phyloP scores from a whole-genome alignment of 2,329 filamentous ascomycete genomes.

The Exophiala xenobiotica region DNA sequence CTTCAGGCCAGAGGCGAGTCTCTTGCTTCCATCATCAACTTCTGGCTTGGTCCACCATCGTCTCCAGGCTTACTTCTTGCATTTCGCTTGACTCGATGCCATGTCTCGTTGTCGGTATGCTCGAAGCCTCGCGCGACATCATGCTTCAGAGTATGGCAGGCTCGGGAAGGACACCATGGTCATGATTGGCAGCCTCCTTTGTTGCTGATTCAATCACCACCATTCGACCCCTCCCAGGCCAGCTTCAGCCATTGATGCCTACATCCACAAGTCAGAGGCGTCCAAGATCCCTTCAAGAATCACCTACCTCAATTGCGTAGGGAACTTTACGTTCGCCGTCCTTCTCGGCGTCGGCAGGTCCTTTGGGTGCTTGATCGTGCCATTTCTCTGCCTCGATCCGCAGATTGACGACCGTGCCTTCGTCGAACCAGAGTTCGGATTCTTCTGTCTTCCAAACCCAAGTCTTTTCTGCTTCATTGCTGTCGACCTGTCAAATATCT shows the following conservation, averaged over 20 bases:
- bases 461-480: slow-evolving; percentile 70
- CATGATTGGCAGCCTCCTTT: not conserved
- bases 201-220: slow-evolving; percentile 39
- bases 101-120: not conserved
- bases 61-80: not conserved
- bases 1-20: not conserved
- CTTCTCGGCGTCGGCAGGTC: slow-evolving; percentile 5
- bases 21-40: not conserved
- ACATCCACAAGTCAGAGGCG: slow-evolving; percentile 18
- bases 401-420: slow-evolving; percentile 83
- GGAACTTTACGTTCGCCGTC: slow-evolving; percentile 31
- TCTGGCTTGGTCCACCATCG: not conserved
- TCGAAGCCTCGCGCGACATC: no score
- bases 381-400: slow-evolving; percentile 84
- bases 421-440: slow-evolving; percentile 80
- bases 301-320: slow-evolving; percentile 46
- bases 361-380: slow-evolving; percentile 65
- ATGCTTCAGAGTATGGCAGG: not conserved
- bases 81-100: not conserved
- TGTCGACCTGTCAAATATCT: slow-evolving; percentile 38
- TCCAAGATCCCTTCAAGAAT: not conserved
- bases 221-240: slow-evolving; percentile 47
- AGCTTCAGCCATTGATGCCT: slow-evolving; percentile 49
- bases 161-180: no score
- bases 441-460: slow-evolving; percentile 82